Evolutionary conservation across 176 grass and related monocot species (phyloP).

Genomic region (Cymbopogon citratus): DNA sequence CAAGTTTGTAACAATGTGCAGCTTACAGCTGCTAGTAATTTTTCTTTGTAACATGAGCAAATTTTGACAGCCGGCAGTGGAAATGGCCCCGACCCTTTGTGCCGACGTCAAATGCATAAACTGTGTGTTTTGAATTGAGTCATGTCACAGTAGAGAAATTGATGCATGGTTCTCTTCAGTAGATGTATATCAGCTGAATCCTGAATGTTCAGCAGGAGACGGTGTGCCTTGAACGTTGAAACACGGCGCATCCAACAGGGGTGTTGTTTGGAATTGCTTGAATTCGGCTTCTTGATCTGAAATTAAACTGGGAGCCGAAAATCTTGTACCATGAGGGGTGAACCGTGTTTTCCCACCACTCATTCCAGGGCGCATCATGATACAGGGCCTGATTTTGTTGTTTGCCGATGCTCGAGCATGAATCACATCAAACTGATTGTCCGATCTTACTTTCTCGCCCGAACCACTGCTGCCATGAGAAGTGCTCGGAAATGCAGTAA

Average conservation of each 20-base stretch:
- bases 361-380: not conserved
- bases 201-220: not conserved
- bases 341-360: too few relatives aligned
- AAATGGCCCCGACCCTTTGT: slow-evolving; percentile 6
- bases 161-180: not conserved
- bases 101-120: not conserved
- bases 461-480: not conserved
- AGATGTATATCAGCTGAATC: not conserved
- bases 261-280: not conserved
- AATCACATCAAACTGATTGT: not conserved
- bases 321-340: not conserved
- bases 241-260: not conserved
- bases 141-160: not conserved
- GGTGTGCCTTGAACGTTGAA: not conserved
- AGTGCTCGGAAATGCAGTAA: not conserved
- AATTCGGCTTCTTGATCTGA: not conserved
- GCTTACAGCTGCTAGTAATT: not conserved
- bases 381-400: slow-evolving; percentile 9
- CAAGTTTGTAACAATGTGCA: slow-evolving; percentile 17
- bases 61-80: slow-evolving; percentile 26
- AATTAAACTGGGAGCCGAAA: not conserved
- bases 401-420: not conserved
- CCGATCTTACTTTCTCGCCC: not conserved
- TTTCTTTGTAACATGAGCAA: slow-evolving; percentile 36
- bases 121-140: not conserved